Base-by-base conservation (phyloP, 768 basidiomycete genomes). In the Lactifluus echinatus region DNA sequence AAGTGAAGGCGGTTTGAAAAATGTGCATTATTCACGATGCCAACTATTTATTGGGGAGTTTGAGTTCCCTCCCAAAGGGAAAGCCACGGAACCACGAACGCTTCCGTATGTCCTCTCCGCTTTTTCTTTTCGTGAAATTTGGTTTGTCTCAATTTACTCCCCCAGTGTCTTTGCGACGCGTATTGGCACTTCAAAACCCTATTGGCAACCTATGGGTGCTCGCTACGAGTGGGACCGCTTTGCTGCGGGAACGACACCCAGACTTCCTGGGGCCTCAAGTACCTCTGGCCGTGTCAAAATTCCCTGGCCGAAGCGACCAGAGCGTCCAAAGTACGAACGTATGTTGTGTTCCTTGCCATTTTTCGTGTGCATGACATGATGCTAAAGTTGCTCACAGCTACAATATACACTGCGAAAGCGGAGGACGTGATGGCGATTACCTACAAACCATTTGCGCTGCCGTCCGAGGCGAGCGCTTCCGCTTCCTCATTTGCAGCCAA, bases 141-240 rank as follows among this genome's bases (percentile, higher is more conserved):
- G 26, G 3, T 48, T n/a, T 24, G 36, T 17, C 53, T 57, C 0
- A 62, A 31, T 26, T 8, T 17, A 33, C 12, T 40, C 50, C 58
- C 50, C 58, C 55, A 93, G 89, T 12, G 85, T 92, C 0, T 93
- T 89, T 69, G 90, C 89, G 3, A 78, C 76, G 55, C 86, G 90
- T 28, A 50, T 91, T 39, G 79, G 80, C 43, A 82, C 79, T 10
- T 77, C 84, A 17, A 66, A 73, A 14, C 81, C 88, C 2, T 70
- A 72, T 47, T 92, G 82, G 81, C 76, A 81, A 58, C 74, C 74
- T 3, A 70, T 72, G 54, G 69, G 73, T 40, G 76, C 76, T 61
- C 77, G 79, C 26, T 91, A 76, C 66, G 74, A 82, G 23, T 93
- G 90, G 90, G 76, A 79, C 43, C 82, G 90, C 52, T 80, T 81